phyloP scores from a whole-genome alignment of 208 protist species.

The Acanthamoeba quina region DNA sequence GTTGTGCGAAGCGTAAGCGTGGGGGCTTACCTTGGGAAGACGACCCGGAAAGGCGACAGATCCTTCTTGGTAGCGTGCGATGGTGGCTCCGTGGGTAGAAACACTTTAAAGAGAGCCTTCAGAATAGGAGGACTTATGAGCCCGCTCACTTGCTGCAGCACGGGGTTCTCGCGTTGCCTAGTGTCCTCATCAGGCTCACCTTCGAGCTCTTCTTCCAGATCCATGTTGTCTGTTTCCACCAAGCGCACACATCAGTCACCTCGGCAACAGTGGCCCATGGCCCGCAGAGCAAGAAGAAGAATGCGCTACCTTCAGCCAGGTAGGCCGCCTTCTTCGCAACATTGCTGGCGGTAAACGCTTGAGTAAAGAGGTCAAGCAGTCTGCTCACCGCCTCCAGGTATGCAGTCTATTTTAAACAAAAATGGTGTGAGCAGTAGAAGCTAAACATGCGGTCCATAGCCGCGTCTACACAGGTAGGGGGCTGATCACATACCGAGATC shows the following conservation, averaged over 20 bases:
- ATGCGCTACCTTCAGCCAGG: not conserved
- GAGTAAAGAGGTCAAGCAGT: conserved; percentile 33
- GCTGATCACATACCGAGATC: not conserved
- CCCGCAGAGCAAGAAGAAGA: too few relatives aligned
- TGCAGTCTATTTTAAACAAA: not conserved
- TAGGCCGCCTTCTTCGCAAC: not conserved
- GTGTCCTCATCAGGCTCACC: not conserved
- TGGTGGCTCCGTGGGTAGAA: not conserved
- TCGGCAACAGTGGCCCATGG: too few relatives aligned
- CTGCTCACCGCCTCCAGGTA: conserved; percentile 3
- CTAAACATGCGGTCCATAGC: not conserved
- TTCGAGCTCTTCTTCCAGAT: not conserved
- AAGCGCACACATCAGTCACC: not conserved
- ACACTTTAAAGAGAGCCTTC: conserved; percentile 2
- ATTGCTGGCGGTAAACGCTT: not conserved
- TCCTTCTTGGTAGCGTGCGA: not conserved
- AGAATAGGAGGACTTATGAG: conserved; percentile 1
- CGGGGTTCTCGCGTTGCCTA: not conserved
- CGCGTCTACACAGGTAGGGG: not conserved
- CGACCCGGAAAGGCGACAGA: not conserved
- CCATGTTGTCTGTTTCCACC: not conserved
- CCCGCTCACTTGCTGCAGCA: not conserved
- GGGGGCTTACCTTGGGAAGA: not conserved
- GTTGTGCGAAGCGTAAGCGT: not conserved
- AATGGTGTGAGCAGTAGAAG: not conserved